Conservation (phyloP, 2,329 filamentous ascomycete species). For the Chaetomium strumarium region DNA sequence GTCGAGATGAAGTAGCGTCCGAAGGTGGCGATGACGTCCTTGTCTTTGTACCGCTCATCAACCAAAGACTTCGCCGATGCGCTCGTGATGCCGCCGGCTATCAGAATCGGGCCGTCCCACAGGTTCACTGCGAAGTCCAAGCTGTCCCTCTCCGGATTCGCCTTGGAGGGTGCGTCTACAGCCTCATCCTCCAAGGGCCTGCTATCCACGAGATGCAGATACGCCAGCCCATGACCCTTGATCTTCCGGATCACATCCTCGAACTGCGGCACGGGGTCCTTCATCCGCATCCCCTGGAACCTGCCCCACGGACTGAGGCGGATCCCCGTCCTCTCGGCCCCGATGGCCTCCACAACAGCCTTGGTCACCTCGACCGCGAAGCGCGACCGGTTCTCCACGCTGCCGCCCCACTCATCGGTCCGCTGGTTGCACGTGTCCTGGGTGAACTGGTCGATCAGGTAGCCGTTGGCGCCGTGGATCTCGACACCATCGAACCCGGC, state of each 20-base stretch:
- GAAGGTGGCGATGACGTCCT: conserved; percentile 32
- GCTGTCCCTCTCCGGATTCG: conserved; percentile 17
- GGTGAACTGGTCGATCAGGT: conserved; percentile 53
- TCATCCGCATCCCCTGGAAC: conserved; percentile 34
- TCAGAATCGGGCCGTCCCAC: conserved; percentile 29
- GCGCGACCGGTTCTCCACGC: conserved; percentile 42
- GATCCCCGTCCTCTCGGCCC: conserved; percentile 40
- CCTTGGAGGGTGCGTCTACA: not conserved
- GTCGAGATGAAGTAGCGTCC: conserved; percentile 40
- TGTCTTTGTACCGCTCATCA: conserved; percentile 26
- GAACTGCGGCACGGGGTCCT: conserved; percentile 21
- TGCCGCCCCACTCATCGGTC: conserved; percentile 52
- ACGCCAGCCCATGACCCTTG: conserved; percentile 40
- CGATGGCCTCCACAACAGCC: conserved; percentile 38
- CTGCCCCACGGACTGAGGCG: conserved; percentile 49
- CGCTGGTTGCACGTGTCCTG: conserved; percentile 46
- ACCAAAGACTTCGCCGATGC: conserved; percentile 24
- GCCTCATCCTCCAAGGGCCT: conserved; percentile 3
- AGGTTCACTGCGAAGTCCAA: conserved; percentile 29
- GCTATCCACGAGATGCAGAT: conserved; percentile 51
- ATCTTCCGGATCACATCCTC: conserved; percentile 18
- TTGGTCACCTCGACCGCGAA: conserved; percentile 49
- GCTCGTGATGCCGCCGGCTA: conserved; percentile 28
- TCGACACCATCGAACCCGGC: conserved; percentile 44
- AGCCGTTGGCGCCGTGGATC: conserved; percentile 50